These are phyloP conservation scores for Lumnitzera littorea DNA, from an alignment of 345 rosid genomes.

Conservation along the genomic window DNA sequence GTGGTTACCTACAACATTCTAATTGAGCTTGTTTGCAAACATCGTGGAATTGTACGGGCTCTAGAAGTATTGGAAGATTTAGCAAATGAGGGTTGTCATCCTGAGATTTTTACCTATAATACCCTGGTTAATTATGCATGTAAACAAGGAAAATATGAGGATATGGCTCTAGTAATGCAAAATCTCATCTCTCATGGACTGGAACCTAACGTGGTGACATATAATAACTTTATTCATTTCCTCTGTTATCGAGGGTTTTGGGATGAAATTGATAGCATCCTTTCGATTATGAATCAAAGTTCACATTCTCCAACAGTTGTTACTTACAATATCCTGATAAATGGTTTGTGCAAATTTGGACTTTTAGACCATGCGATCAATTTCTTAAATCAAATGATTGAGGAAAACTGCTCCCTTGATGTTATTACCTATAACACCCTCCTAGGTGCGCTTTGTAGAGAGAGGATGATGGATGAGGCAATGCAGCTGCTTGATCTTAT, in stretches of 20 bases:
- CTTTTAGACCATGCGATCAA: slow-evolving; percentile 57
- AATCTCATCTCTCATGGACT: slow-evolving; percentile 51
- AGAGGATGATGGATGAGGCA: slow-evolving; percentile 62
- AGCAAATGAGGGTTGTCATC: slow-evolving; percentile 69
- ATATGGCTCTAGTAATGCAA: slow-evolving; percentile 42
- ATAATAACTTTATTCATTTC: slow-evolving; percentile 71
- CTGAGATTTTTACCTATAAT: slow-evolving; percentile 70
- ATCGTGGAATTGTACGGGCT: slow-evolving; percentile 60
- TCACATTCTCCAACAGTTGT: slow-evolving; percentile 44
- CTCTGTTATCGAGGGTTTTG: slow-evolving; percentile 53
- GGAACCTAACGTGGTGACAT: slow-evolving; percentile 57
- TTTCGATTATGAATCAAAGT: slow-evolving; percentile 48
- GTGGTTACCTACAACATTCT: slow-evolving; percentile 60
- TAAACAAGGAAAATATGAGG: slow-evolving; percentile 50
- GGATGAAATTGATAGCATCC: slow-evolving; percentile 69
- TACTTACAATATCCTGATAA: slow-evolving; percentile 81
- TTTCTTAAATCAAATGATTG: slow-evolving; percentile 55
- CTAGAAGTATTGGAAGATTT: slow-evolving; percentile 73
- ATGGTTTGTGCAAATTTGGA: slow-evolving; percentile 67
- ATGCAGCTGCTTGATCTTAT: slow-evolving; percentile 41
- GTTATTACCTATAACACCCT: slow-evolving; percentile 75
- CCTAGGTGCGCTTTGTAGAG: slow-evolving; percentile 57
- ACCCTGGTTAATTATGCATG: slow-evolving; percentile 55
- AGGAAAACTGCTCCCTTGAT: slow-evolving; percentile 44
- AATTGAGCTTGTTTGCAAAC: slow-evolving; percentile 66